A percentile compares a stretch with the other conserved stretches of the same genome.
These are phyloP conservation scores for Euphorbia peplus DNA, from an alignment of 345 rosid species.

Conservation along the genomic window DNA sequence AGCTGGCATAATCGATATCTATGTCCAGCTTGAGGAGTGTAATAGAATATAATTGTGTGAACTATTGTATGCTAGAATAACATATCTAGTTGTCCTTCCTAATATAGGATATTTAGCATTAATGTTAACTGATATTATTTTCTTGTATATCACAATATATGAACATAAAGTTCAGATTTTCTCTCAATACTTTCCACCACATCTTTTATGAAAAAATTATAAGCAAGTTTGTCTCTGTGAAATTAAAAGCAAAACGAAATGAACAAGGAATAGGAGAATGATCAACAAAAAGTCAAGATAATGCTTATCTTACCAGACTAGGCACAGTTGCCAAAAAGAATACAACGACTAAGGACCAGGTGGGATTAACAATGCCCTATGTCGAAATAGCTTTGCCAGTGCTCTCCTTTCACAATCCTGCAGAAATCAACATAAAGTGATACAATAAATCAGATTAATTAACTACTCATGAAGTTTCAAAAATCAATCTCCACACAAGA, in stretches of 20 bases:
- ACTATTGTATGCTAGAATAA: too few species aligned
- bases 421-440: constrained; percentile 19
- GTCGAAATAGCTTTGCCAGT: constrained; percentile 59
- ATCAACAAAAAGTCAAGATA: background rate
- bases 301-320: constrained; percentile 28
- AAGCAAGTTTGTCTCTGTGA: background rate
- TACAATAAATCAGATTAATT: background rate
- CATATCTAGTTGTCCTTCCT: too few species aligned
- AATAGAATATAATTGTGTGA: too few species aligned
- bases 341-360: constrained; percentile 27
- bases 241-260: background rate
- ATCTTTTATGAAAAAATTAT: background rate
- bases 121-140: too few species aligned
- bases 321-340: background rate
- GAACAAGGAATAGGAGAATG: background rate
- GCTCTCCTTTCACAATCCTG: constrained; percentile 92
- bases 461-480: background rate
- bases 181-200: too few species aligned
- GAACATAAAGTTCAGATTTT: too few species aligned
- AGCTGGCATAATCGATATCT: too few species aligned
- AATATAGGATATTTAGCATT: too few species aligned
- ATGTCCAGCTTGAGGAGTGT: too few species aligned
- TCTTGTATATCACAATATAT: too few species aligned
- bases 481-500: constrained; percentile 9
- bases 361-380: constrained; percentile 42